A percentile compares a stretch with the other conserved stretches of the same genome.
Evolutionary conservation across 768 basidiomycete species (phyloP).

Genomic region (Mycena epipterygia): DNA sequence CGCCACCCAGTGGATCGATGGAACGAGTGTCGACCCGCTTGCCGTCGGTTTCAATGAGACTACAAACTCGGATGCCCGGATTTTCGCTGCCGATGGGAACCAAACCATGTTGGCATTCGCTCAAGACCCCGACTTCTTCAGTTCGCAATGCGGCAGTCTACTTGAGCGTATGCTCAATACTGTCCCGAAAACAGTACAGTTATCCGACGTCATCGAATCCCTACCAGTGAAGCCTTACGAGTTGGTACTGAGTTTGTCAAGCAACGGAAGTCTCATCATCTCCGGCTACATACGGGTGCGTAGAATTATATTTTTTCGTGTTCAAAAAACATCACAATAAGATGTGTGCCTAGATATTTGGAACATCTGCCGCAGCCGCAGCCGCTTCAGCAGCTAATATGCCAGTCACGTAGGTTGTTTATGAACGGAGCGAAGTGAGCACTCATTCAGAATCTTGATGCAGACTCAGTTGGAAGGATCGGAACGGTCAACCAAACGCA

Average conservation of each 20-base stretch:
- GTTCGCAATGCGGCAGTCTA: conserved; percentile 10
- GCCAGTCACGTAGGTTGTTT: conserved; percentile 22
- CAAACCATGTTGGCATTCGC: conserved; percentile 21
- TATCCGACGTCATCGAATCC: conserved; percentile 24
- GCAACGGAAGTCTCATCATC: conserved; percentile 14
- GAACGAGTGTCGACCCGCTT: conserved; percentile 24
- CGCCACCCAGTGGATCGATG: conserved; percentile 25
- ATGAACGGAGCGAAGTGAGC: not conserved
- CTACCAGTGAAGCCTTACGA: conserved; percentile 24
- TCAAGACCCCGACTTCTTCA: conserved; percentile 19
- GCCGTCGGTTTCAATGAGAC: conserved; percentile 15
- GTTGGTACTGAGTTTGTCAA: conserved; percentile 9
- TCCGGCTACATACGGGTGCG: conserved; percentile 24
- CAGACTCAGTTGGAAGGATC: conserved; percentile 28
- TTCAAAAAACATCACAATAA: not conserved
- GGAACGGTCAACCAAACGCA: not conserved
- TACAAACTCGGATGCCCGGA: conserved; percentile 24
- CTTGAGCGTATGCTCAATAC: conserved; percentile 36
- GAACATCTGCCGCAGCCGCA: conserved; percentile 16
- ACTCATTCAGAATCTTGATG: not conserved
- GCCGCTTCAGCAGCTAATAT: conserved; percentile 16
- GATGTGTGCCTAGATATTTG: conserved; percentile 22
- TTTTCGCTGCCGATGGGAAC: conserved; percentile 27
- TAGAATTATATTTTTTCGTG: not conserved
- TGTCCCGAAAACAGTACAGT: conserved; percentile 23